Evolutionary conservation across 805 yeast species (phyloP).

Genomic region (Sugiyamaella mastotermitis): DNA sequence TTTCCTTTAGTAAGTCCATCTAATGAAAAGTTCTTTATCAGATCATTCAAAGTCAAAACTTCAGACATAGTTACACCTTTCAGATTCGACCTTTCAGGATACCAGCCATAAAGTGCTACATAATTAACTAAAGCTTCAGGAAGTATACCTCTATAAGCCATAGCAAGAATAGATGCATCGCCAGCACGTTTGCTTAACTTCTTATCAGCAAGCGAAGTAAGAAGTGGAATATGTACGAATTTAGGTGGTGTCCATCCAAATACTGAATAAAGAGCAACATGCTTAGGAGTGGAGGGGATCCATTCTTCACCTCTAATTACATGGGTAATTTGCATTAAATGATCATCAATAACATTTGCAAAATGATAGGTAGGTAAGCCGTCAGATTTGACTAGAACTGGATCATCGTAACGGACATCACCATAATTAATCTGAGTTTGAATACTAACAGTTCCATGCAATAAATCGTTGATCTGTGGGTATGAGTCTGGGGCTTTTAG

Average conservation of each 20-base stretch:
- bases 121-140: constrained; percentile 88
- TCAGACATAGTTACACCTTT: constrained; percentile 26
- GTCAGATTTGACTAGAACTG: constrained; percentile 85
- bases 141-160: constrained; percentile 56
- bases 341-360: constrained; percentile 94
- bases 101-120: constrained; percentile 91
- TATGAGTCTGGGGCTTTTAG: constrained; percentile 70
- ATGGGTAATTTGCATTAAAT: constrained; percentile 85
- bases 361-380: constrained; percentile 94
- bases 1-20: constrained; percentile 85
- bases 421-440: constrained; percentile 70
- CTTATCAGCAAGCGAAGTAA: constrained; percentile 54
- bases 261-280: constrained; percentile 77
- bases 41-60: constrained; percentile 34
- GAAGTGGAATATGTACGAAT: constrained; percentile 83
- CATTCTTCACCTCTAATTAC: constrained; percentile 98
- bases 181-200: constrained; percentile 84
- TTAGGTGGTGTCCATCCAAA: constrained; percentile 80
- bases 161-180: constrained; percentile 62
- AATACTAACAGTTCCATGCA: constrained; percentile 70
- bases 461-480: constrained; percentile 60
- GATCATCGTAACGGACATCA: constrained; percentile 83
- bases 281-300: constrained; percentile 95
- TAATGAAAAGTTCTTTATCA: constrained; percentile 52
- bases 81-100: constrained; percentile 56